These are phyloP conservation scores for Amanita pallidorosea DNA, from an alignment of 768 basidiomycete genomes.

Conservation along the genomic window DNA sequence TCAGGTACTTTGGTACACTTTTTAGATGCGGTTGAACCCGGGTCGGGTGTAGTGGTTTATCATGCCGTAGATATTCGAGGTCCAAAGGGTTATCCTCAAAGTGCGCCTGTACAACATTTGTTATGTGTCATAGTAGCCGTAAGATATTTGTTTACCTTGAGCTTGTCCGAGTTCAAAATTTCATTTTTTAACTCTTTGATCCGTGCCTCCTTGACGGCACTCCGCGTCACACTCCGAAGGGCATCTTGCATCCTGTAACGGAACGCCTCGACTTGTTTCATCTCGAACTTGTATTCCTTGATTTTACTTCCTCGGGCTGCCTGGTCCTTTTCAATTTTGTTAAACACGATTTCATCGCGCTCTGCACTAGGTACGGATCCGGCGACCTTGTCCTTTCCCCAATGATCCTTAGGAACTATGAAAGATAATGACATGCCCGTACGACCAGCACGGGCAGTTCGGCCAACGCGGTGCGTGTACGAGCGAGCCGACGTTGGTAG, in stretches of 20 bases:
- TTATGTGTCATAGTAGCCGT: not conserved
- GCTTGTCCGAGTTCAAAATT: constrained; percentile 89
- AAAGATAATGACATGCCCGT: constrained; percentile 89
- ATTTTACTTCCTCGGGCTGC: constrained; percentile 46
- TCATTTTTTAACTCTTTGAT: constrained; percentile 91
- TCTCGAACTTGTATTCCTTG: constrained; percentile 90
- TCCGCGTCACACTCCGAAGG: constrained; percentile 76
- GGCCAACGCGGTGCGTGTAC: constrained; percentile 93
- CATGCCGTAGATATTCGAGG: constrained; percentile 85
- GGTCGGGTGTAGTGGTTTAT: constrained; percentile 86
- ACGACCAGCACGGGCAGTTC: constrained; percentile 92
- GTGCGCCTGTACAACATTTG: constrained; percentile 57
- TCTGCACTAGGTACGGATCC: constrained; percentile 58
- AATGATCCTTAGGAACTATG: constrained; percentile 58
- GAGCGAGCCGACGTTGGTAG: constrained; percentile 79
- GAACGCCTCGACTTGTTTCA: constrained; percentile 95
- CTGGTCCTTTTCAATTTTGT: constrained; percentile 69
- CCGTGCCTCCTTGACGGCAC: constrained; percentile 80
- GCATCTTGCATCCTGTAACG: constrained; percentile 98
- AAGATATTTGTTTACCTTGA: constrained; percentile 65
- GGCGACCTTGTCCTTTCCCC: constrained; percentile 69
- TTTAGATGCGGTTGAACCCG: constrained; percentile 92
- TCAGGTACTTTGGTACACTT: constrained; percentile 85
- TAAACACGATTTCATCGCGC: constrained; percentile 69
- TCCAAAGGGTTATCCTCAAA: constrained; percentile 96